phyloP scores from a whole-genome alignment of 352 stramenopile genomes.

The Phytophthora colocasiae region DNA sequence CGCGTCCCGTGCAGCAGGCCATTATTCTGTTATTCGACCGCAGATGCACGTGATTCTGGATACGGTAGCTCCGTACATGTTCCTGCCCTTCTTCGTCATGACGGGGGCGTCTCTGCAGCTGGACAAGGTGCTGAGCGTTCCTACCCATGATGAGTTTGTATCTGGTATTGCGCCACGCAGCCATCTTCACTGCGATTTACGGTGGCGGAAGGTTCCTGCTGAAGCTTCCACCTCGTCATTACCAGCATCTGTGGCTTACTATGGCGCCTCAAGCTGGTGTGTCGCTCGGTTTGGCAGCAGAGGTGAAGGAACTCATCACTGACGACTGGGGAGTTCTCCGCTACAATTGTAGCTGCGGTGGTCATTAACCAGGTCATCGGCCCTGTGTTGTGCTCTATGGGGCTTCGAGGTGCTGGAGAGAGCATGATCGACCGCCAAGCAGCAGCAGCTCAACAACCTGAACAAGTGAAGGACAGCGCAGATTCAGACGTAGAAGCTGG shows the following conservation, averaged over 20 bases:
- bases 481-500: constrained; percentile 20
- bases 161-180: constrained; percentile 56
- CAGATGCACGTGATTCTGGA: constrained; percentile 81
- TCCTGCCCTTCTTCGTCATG: constrained; percentile 81
- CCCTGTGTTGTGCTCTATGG: constrained; percentile 62
- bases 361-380: constrained; percentile 76
- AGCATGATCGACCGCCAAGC: constrained; percentile 42
- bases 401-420: constrained; percentile 55
- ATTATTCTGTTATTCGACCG: constrained; percentile 62
- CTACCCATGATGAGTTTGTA: constrained; percentile 74
- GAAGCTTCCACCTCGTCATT: constrained; percentile 61
- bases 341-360: constrained; percentile 70
- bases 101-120: constrained; percentile 69
- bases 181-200: constrained; percentile 70
- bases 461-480: constrained; percentile 9
- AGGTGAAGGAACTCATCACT: constrained; percentile 62
- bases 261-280: constrained; percentile 76
- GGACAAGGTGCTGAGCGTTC: constrained; percentile 61
- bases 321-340: constrained; percentile 64
- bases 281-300: constrained; percentile 62
- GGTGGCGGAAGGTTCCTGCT: constrained; percentile 59
- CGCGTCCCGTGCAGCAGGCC: constrained; percentile 61
- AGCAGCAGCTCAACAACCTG: constrained; percentile 17
- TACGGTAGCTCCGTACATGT: constrained; percentile 69
- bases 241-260: constrained; percentile 75